These are phyloP conservation scores for Aspergillus fijiensis DNA, from an alignment of 2,329 filamentous ascomycete genomes.

Conservation along the genomic window DNA sequence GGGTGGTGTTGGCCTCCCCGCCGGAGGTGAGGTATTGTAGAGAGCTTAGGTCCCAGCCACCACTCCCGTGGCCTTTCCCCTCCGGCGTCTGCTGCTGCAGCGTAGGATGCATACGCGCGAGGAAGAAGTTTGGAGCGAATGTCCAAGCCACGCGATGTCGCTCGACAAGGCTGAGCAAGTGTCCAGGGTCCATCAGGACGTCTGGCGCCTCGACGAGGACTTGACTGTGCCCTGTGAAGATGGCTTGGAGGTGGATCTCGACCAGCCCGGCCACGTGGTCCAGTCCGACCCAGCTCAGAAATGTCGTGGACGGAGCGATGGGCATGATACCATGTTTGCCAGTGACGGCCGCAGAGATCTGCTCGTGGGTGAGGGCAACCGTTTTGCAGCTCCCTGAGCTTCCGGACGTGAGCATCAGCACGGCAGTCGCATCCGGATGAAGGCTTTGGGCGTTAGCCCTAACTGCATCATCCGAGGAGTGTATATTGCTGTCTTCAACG, in stretches of 20 bases:
- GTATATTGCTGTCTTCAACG: background rate
- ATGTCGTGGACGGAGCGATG: conserved; percentile 10
- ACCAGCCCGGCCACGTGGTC: conserved; percentile 56
- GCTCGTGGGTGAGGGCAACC: conserved; percentile 46
- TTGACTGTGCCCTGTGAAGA: conserved; percentile 19
- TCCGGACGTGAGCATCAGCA: conserved; percentile 56
- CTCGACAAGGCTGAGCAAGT: conserved; percentile 45
- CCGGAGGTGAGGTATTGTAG: conserved; percentile 38
- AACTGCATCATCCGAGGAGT: background rate
- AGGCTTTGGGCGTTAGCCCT: background rate
- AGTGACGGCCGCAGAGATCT: conserved; percentile 43
- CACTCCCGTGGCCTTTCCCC: background rate
- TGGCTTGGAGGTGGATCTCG: conserved; percentile 55
- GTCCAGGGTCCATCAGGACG: conserved; percentile 32
- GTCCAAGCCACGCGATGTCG: conserved; percentile 32
- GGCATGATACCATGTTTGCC: conserved; percentile 38
- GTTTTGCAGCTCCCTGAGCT: conserved; percentile 54
- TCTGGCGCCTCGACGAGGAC: conserved; percentile 21
- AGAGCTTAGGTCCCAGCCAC: background rate
- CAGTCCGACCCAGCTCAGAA: conserved; percentile 53
- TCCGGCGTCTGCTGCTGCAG: background rate
- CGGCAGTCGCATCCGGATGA: conserved; percentile 22
- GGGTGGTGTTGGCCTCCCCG: conserved; percentile 45
- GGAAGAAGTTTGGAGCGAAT: conserved; percentile 30
- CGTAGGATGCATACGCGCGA: conserved; percentile 8